Evolutionary conservation across 352 stramenopile species (phyloP), one percentile per base, ranked within the genome.

Genomic region (Phytophthora hybrid): DNA sequence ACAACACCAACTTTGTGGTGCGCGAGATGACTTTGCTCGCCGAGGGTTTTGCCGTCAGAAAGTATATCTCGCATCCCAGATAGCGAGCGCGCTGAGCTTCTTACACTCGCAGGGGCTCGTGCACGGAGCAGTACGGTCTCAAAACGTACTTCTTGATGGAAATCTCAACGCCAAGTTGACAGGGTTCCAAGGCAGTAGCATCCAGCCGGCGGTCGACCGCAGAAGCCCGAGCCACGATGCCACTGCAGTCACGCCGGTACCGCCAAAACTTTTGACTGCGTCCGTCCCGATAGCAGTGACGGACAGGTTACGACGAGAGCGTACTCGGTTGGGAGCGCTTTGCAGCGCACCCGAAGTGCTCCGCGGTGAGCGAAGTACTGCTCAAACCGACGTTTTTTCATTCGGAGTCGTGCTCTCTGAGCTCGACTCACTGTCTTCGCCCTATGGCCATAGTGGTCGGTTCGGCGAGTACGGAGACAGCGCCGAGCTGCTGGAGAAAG

Each of bases 351-450:
- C 88, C 0, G 88, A 94, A 52, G 80, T 87, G 23, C 78, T 86
- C 66, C 59, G 78, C 2, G 80, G 82, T 9, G 73, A 80, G 44
- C 68, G 73, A 11, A 83, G 73, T 32, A 83, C 80, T 51, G 71
- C 81, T 3, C 81, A 79, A 66, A 76, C 80, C 53, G 84, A 92
- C 71, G 59, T 91, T 7, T 92, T 86, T 53, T 85, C 80, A 11
- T 82, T 91, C 44, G 84, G 82, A 41, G 68, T 91, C n/a, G 57
- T 91, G 60, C 64, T 91, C 2, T 81, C 80, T 2, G 84, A 89
- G 64, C 59, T 91, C 19, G 84, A 89, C 64, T 76, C 80, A 29
- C 31, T 71, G 0, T 59, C 67, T 10, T 16, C 59, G 1, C 65
- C 71, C 14, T 82, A 82, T 58, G 68, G 64, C 23, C 60, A 71